A percentile compares a stretch with the other conserved stretches of the same genome.
Conservation (phyloP, 2,329 filamentous ascomycete species). For the Alternaria ventricosa region DNA sequence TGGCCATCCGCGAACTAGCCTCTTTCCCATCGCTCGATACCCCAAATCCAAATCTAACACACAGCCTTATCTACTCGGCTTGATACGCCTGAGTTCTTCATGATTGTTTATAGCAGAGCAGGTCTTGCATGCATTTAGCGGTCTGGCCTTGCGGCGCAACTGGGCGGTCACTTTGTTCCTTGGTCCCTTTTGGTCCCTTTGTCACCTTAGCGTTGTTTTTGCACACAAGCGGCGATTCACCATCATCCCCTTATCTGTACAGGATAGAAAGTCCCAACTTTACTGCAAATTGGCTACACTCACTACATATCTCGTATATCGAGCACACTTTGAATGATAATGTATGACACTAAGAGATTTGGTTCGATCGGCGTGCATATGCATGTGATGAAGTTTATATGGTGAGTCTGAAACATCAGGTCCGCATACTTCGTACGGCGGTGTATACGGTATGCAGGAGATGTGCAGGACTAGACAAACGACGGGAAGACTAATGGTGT, state of each 20-base stretch:
- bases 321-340: conserved; percentile 9
- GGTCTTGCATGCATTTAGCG: conserved; percentile 4
- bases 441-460: not conserved
- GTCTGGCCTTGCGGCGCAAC: not conserved
- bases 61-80: not conserved
- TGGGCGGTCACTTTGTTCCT: not conserved
- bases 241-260: not conserved
- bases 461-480: not conserved
- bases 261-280: not conserved
- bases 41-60: not conserved
- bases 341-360: conserved; percentile 4
- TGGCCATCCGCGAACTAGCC: not conserved
- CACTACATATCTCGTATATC: conserved; percentile 5
- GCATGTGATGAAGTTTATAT: not conserved
- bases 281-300: conserved; percentile 9
- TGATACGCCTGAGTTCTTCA: not conserved
- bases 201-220: not conserved
- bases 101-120: conserved; percentile 4
- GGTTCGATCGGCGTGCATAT: not conserved
- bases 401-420: not conserved
- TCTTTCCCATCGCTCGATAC: not conserved
- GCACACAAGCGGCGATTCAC: not conserved
- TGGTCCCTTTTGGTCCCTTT: not conserved
- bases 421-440: not conserved
- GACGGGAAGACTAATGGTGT: not conserved